Percentiles rank a stretch among this genome's conserved stretches.
Conservation (phyloP, 2,329 filamentous ascomycete species). For the Sclerotiophoma versabilis region DNA sequence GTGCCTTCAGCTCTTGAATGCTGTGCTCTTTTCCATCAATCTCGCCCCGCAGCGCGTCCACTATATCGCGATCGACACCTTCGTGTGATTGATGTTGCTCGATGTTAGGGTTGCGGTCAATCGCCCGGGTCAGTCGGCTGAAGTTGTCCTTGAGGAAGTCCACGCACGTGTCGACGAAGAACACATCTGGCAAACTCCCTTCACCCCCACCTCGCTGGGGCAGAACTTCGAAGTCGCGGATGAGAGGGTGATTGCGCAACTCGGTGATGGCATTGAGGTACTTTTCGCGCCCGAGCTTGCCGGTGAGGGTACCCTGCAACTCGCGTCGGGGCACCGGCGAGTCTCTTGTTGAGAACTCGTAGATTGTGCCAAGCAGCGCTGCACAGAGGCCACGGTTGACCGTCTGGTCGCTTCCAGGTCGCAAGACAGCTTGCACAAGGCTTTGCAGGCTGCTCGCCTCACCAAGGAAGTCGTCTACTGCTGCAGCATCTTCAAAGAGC, state of each 20-base stretch:
- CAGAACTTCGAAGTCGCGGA: slow-evolving; percentile 89
- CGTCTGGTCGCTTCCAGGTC: slow-evolving; percentile 61
- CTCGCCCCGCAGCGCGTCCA: slow-evolving; percentile 82
- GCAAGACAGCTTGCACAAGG: slow-evolving; percentile 74
- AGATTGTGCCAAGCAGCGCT: slow-evolving; percentile 83
- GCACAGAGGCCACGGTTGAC: slow-evolving; percentile 84
- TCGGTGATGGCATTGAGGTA: slow-evolving; percentile 84
- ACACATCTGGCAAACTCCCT: slow-evolving; percentile 75
- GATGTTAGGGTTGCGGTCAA: slow-evolving; percentile 88
- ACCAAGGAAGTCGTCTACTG: slow-evolving; percentile 88
- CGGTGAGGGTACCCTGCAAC: slow-evolving; percentile 78
- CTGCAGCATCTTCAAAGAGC: slow-evolving; percentile 91
- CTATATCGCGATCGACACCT: slow-evolving; percentile 90
- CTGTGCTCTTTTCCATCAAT: slow-evolving; percentile 74
- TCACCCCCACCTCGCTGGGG: slow-evolving; percentile 65
- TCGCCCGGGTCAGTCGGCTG: slow-evolving; percentile 79
- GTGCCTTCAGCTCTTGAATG: slow-evolving; percentile 64
- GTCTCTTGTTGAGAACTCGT: slow-evolving; percentile 98
- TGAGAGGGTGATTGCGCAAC: slow-evolving; percentile 76
- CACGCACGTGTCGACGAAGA: slow-evolving; percentile 84
- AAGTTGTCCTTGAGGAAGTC: slow-evolving; percentile 98
- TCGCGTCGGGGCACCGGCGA: slow-evolving; percentile 85
- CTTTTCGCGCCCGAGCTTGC: slow-evolving; percentile 81
- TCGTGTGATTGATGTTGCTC: slow-evolving; percentile 87
- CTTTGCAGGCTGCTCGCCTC: slow-evolving; percentile 94